Base-by-base conservation (phyloP, 306 rosid genomes). In the Mucuna pruriens region DNA sequence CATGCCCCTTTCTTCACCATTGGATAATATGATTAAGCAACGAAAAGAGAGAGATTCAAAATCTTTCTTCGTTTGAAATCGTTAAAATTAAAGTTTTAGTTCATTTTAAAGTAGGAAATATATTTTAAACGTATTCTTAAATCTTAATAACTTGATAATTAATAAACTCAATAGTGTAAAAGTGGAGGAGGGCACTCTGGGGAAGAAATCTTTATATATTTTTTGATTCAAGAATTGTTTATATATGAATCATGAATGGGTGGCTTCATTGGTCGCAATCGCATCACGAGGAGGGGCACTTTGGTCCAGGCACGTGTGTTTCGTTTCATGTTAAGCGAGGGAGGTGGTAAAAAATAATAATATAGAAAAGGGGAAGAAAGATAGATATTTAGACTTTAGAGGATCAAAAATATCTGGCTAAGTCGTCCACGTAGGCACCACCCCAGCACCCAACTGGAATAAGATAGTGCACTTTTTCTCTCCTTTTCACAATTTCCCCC, bases 401-500 rank as follows among this genome's bases (percentile, higher is more conserved):
- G 74, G 58, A 78, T 82, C 15, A 31, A 86, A 86, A 86, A 86
- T 82, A 86, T 82, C 84, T 78, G 51, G 67, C 66, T 74, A 82
- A 74, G 57, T 42, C 68, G 46, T 78, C 84, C 89, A 86, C 82
- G 84, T 26, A 40, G 84, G 84, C 89, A 78, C 51, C 81, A 34
- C 62, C 44, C 9, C 74, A 16, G 20, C 58, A 9, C 38, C 46
- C 20, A 68, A 51, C 60, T 73, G 68, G 85, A 85, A 85, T 76
- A 82, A 70, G 63, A 85, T 74, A 73, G 82, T 82, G 84, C 86
- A 86, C 86, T 86, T 86, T 86, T 85, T 51, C 52, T 9, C 13
- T 44, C 31, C 17, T 33, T 55, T 75, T 16, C 84, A 54, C 13
- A 44, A 34, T 54, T 65, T 40, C 16, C 15, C 5, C 23, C 1